Conservation (phyloP, 2,329 filamentous ascomycete genomes). For the Boeremia exigua region DNA sequence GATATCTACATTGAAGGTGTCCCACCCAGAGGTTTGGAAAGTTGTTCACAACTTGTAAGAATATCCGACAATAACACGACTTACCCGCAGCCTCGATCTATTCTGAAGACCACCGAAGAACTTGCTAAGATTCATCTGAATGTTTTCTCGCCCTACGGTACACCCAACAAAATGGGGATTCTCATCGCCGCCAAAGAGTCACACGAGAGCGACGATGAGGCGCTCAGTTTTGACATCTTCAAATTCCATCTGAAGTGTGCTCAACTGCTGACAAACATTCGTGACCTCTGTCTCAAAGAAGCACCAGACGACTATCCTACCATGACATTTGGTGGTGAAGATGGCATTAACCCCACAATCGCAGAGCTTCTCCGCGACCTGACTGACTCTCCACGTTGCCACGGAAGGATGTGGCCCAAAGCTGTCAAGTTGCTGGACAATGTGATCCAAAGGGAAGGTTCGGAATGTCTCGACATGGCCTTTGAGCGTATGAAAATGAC, state of each 20-base stretch:
- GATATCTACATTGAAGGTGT: neutral
- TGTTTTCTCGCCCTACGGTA: neutral
- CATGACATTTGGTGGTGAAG: neutral
- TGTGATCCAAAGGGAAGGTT: neutral
- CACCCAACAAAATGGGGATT: neutral
- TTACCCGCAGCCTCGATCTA: too few species aligned
- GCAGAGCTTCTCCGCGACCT: slow-evolving; percentile 12
- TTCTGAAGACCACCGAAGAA: neutral
- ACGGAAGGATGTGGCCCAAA: slow-evolving; percentile 4
- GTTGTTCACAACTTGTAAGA: neutral
- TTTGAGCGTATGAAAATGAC: neutral
- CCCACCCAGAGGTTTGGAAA: neutral
- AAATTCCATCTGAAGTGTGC: slow-evolving; percentile 4
- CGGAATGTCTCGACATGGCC: neutral
- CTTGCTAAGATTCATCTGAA: neutral
- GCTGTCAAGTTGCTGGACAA: neutral
- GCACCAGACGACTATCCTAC: slow-evolving; percentile 17
- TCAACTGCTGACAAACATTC: slow-evolving; percentile 10
- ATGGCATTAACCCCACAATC: neutral
- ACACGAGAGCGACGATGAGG: slow-evolving; percentile 14
- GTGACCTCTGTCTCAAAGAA: slow-evolving; percentile 5
- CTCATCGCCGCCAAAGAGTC: slow-evolving; percentile 13
- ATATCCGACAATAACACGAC: neutral
- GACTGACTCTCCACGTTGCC: neutral
- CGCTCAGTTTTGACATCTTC: slow-evolving; percentile 13